Evolutionary conservation across 495 filamentous ascomycete species (phyloP).

Genomic region (Xylaria sp.): DNA sequence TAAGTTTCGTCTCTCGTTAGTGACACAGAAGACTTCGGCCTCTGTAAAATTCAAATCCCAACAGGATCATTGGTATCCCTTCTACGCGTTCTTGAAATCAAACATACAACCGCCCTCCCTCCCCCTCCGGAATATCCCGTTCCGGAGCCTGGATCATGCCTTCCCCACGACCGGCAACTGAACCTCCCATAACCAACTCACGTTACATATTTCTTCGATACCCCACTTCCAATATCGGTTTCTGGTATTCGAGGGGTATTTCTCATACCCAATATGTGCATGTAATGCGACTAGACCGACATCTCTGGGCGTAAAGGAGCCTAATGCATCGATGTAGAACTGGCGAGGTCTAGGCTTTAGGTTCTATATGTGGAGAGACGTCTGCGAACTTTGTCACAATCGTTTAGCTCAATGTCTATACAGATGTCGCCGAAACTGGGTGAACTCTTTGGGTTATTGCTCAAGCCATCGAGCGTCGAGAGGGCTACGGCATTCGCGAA

Average conservation of each 20-base stretch:
- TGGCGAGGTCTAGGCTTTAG: not conserved
- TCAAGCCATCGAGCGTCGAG: not conserved
- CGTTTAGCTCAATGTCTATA: not conserved
- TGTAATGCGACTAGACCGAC: not conserved
- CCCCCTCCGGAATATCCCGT: not conserved
- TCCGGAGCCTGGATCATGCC: not conserved
- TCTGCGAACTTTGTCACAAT: not conserved
- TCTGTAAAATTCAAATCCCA: slow-evolving; percentile 9
- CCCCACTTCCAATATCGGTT: not conserved
- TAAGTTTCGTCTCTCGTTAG: slow-evolving; percentile 8
- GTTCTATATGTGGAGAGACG: slow-evolving; percentile 1
- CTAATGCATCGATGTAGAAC: not conserved
- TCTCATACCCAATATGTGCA: slow-evolving; percentile 22
- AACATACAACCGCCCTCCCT: not conserved
- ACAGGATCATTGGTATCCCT: slow-evolving; percentile 17
- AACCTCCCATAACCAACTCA: slow-evolving; percentile 1
- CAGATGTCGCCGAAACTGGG: not conserved
- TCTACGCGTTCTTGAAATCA: slow-evolving; percentile 1
- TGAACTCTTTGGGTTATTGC: not conserved
- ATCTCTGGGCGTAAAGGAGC: not conserved
- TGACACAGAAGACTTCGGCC: not conserved
- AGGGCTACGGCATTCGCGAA: not conserved
- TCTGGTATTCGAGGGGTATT: slow-evolving; percentile 7
- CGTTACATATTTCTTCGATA: not conserved
- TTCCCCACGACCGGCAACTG: not conserved